phyloP scores from a whole-genome alignment of 2,329 filamentous ascomycete species.

The Pestalotiopsis sp. region DNA sequence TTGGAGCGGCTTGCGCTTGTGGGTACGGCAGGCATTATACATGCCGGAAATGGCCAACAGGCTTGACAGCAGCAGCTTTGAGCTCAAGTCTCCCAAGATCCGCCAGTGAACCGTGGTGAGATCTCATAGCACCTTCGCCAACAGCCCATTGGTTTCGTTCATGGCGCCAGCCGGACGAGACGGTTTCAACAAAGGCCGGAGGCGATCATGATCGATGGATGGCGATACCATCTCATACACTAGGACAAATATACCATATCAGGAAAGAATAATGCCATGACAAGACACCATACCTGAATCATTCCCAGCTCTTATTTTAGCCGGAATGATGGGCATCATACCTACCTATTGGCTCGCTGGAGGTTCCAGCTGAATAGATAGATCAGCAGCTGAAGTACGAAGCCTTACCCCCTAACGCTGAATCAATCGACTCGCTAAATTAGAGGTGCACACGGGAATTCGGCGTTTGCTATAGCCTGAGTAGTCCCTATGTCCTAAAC shows the following conservation, averaged over 20 bases:
- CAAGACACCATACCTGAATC: background rate
- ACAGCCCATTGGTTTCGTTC: background rate
- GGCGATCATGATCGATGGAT: background rate
- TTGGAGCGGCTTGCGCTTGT: background rate
- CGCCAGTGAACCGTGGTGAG: background rate
- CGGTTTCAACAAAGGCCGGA: background rate
- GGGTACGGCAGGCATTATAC: background rate
- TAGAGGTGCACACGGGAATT: background rate
- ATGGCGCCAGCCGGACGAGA: background rate
- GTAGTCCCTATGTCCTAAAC: background rate
- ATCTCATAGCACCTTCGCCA: background rate
- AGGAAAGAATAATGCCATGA: background rate
- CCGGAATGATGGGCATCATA: background rate
- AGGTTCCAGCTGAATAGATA: background rate
- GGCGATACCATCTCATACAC: background rate
- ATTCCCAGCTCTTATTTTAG: background rate
- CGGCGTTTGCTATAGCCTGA: background rate
- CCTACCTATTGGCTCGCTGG: background rate
- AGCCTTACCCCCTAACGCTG: background rate
- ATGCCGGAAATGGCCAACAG: background rate
- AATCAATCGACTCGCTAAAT: background rate
- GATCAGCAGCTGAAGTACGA: background rate
- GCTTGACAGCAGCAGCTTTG: too few relatives aligned
- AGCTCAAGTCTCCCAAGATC: too few relatives aligned
- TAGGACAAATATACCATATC: background rate